Percentiles rank a stretch among this genome's conserved stretches.
Evolutionary conservation across 306 rosid genomes (phyloP).

Genomic region (Acacia confusa): DNA sequence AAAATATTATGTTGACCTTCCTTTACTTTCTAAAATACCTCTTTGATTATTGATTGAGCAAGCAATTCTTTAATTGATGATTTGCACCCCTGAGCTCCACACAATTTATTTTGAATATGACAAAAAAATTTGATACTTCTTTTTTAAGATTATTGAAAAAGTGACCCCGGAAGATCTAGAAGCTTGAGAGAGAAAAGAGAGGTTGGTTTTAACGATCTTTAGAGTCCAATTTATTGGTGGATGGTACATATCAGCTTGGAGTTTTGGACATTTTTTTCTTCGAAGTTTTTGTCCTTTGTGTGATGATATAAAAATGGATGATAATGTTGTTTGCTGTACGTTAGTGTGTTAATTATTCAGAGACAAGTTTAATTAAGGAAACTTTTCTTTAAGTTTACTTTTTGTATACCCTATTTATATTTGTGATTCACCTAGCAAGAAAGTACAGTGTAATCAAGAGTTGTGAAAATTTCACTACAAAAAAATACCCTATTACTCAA

Average conservation of each 20-base stretch:
- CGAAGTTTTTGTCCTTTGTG: not conserved
- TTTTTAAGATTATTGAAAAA: not conserved
- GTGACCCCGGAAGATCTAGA: not conserved
- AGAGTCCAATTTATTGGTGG: conserved; percentile 22
- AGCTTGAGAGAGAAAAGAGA: not conserved
- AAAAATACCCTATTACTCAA: too few species aligned
- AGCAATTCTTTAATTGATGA: not conserved
- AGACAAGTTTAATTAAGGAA: not conserved
- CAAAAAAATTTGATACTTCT: not conserved
- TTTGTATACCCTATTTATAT: not conserved
- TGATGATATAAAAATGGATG: not conserved
- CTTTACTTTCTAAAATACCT: too few species aligned
- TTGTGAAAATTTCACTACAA: not conserved
- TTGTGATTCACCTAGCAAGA: not conserved
- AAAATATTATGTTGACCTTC: too few species aligned
- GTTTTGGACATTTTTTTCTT: not conserved
- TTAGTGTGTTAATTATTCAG: not conserved
- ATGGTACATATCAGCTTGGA: conserved; percentile 24
- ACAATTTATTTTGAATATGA: not conserved
- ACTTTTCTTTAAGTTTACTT: not conserved
- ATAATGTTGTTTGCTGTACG: not conserved
- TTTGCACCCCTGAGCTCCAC: not conserved
- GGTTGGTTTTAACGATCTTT: not conserved
- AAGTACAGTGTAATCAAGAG: not conserved
- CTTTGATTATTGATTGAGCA: not conserved